Percentiles rank a stretch among this genome's conserved stretches.
Conservation (phyloP, 768 basidiomycete species). For the Fomitopsis serialis region DNA sequence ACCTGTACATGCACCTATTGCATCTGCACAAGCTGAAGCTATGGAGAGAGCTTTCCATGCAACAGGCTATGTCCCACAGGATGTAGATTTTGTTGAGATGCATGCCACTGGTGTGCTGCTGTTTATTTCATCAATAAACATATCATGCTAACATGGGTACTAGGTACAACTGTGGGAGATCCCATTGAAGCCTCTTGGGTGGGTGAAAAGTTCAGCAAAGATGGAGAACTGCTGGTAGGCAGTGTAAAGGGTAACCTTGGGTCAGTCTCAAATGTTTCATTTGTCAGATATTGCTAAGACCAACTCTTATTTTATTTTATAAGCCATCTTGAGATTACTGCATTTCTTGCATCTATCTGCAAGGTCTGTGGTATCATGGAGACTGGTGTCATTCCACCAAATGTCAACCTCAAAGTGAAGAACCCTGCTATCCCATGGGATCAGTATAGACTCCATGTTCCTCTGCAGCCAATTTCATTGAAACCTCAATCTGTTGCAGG, state of each 20-base stretch:
- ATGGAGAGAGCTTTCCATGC: slow-evolving; percentile 31
- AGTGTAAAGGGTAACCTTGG: slow-evolving; percentile 45
- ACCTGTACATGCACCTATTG: slow-evolving; percentile 34
- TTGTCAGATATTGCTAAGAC: background rate
- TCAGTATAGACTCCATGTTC: slow-evolving; percentile 31
- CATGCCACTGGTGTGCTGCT: slow-evolving; percentile 40
- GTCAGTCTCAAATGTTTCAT: slow-evolving; percentile 17
- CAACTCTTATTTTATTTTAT: too few relatives aligned
- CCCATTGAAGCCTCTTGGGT: slow-evolving; percentile 47
- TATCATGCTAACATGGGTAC: background rate
- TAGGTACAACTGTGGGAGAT: slow-evolving; percentile 40
- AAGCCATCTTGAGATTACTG: slow-evolving; percentile 38
- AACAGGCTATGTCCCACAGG: slow-evolving; percentile 26
- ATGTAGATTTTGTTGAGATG: slow-evolving; percentile 44
- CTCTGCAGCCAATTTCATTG: slow-evolving; percentile 24
- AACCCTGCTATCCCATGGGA: slow-evolving; percentile 38
- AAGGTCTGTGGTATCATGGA: slow-evolving; percentile 38
- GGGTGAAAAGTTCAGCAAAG: slow-evolving; percentile 29
- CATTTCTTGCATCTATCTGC: slow-evolving; percentile 39
- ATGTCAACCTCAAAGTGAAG: slow-evolving; percentile 27
- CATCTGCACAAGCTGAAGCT: slow-evolving; percentile 29
- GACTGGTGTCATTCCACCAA: slow-evolving; percentile 32
- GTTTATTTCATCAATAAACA: background rate
- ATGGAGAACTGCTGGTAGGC: slow-evolving; percentile 32
- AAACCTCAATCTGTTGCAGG: slow-evolving; percentile 15